phyloP scores from a whole-genome alignment of 805 yeast species.

The Geotrichum ghanense region DNA sequence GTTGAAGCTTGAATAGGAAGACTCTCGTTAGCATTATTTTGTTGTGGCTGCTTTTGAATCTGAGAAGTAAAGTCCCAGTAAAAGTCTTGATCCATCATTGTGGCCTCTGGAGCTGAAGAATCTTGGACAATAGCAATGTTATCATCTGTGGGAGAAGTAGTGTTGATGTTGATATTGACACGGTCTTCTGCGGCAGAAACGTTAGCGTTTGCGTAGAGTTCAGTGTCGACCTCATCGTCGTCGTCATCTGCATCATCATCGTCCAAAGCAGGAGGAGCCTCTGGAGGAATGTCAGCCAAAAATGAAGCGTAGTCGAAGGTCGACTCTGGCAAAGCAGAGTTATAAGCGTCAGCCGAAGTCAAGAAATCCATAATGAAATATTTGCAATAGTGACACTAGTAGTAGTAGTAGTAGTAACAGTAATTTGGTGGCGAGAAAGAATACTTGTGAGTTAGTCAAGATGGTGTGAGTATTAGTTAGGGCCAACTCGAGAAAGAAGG shows the following conservation, averaged over 20 bases:
- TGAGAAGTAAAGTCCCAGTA: neutral
- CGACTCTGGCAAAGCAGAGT: neutral
- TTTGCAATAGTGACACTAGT: neutral
- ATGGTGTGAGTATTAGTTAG: neutral
- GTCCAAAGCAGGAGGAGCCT: neutral
- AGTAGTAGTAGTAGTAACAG: neutral
- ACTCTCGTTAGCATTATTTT: neutral
- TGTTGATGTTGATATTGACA: neutral
- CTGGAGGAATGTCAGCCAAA: neutral
- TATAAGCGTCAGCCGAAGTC: neutral
- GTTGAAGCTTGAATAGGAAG: neutral
- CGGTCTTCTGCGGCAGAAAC: neutral
- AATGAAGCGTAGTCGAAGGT: neutral
- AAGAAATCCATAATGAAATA: neutral
- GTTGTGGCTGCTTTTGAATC: neutral
- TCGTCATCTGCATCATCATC: neutral
- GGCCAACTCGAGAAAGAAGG: neutral
- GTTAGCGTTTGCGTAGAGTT: neutral
- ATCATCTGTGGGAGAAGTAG: neutral
- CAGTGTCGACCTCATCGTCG: neutral
- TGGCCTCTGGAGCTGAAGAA: neutral
- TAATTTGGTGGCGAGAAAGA: neutral
- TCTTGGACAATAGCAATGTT: conserved; percentile 1
- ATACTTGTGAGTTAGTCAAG: neutral
- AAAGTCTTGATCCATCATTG: neutral